Base-by-base conservation (phyloP, 805 yeast genomes). In the Komagataella populi region DNA sequence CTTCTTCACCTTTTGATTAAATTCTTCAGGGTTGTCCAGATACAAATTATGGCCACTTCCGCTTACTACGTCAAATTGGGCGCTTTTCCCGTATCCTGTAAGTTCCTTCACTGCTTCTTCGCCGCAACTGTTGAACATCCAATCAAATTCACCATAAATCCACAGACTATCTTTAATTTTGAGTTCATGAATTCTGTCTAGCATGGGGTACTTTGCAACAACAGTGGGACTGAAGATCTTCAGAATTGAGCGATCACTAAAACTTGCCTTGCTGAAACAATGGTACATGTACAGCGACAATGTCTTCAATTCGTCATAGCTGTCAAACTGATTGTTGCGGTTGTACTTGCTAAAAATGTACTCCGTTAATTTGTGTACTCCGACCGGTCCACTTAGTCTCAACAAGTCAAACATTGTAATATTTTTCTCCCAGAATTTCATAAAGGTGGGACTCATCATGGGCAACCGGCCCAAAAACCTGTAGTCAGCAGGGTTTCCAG, bases 41-140 rank as follows among this genome's bases (percentile, higher is more conserved):
- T 84, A 86, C 24, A 86, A 57, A 60, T 86, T 91, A 64, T 86
- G 95, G 1, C 95, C 95, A 1, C 87, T 74, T 53, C 78, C 70
- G 4, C 74, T 71, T 6, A 86, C 71, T 1, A 70, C 57, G 16
- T 58, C 63, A 52, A 64, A 74, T 10, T 55, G 39, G 1, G 77
- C 70, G 36, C 63, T 54, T 6, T 59, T 53, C 17, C 55, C 57
- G 14, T 30, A 6, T 12, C 48, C 51, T 18, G 60, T 54, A 23
- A 64, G 55, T 49, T 59, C 55, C 16, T 65, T 57, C 2, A 63
- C 67, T 46, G 72, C 73, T 23, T 71, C 70, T 18, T 63, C 58
- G 4, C 88, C 89, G 24, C 84, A 83, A 43, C 73, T 74, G 39
- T 70, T 73, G 56, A 78, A 80, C 93, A 84, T 85, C 72, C 86